A percentile compares a stretch with the other conserved stretches of the same genome.
These are phyloP conservation scores for Baorangia bicolor DNA, from an alignment of 768 basidiomycete genomes.

Conservation along the genomic window DNA sequence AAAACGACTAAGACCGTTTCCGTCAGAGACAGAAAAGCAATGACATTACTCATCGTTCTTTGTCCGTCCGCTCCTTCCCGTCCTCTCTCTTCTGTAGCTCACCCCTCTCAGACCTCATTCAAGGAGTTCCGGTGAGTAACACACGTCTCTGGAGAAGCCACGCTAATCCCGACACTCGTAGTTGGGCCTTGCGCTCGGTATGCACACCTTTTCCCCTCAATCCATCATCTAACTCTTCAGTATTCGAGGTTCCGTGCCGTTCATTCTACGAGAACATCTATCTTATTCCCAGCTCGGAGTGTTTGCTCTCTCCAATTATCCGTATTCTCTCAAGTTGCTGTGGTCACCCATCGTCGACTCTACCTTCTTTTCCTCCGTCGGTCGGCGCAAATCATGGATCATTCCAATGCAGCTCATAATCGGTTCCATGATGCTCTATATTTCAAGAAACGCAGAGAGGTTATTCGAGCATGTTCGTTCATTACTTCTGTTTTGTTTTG, in stretches of 20 bases:
- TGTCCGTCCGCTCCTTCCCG: slow-evolving; percentile 54
- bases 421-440: slow-evolving; percentile 77
- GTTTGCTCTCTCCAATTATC: slow-evolving; percentile 90
- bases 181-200: slow-evolving; percentile 89
- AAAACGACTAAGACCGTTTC: slow-evolving; percentile 53
- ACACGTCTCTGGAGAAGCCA: slow-evolving; percentile 6
- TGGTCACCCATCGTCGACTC: slow-evolving; percentile 99
- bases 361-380: slow-evolving; percentile 73
- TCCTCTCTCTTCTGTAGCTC: slow-evolving; percentile 13
- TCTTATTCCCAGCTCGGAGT: slow-evolving; percentile 97
- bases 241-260: slow-evolving; percentile 83
- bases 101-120: slow-evolving; percentile 59
- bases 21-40: slow-evolving; percentile 76
- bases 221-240: slow-evolving; percentile 3
- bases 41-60: slow-evolving; percentile 80
- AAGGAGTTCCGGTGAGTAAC: slow-evolving; percentile 82
- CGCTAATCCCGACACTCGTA: slow-evolving; percentile 28
- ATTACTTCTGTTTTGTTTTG: background rate
- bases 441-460: slow-evolving; percentile 70
- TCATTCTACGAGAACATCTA: slow-evolving; percentile 90
- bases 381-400: slow-evolving; percentile 99
- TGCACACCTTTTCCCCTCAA: slow-evolving; percentile 11
- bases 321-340: slow-evolving; percentile 93
- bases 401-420: slow-evolving; percentile 95
- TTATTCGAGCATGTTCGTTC: slow-evolving; percentile 71